Base-by-base conservation (phyloP, 352 stramenopile genomes). In the Phytopythium sindhum region DNA sequence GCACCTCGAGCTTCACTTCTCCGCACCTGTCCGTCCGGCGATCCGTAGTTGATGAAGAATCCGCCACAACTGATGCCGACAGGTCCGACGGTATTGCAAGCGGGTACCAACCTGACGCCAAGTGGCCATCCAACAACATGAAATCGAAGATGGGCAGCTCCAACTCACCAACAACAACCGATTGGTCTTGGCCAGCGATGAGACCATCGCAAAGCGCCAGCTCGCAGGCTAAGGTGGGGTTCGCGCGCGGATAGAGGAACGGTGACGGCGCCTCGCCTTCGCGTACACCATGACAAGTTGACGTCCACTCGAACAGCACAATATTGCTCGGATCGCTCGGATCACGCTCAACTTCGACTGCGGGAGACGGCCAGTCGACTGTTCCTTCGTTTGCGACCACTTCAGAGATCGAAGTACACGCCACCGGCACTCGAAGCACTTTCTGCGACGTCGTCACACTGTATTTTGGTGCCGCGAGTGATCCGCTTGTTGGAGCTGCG, bases 81-180 rank as follows among this genome's bases (percentile, higher is more conserved):
- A 47, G 9, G 41, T 47, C 41, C 23, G 41, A 47, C 4, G 41
- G 41, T 11, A 17, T n/a, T 11, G 28, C 10, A 6, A 69, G 31
- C 8, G 26, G 53, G 41, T 86, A 81, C 74, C 74, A 82, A 14
- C 61, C 66, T 0, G 61, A 65, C 11, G 51, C 51, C 42, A 86
- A 50, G 24, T 84, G 77, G 11, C 77, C 77, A 35, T 80, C 73
- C 28, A 74, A 60, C 8, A 86, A 44, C 9, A 86, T 64, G 39
- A 78, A 84, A 50, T 82, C 74, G 39, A 86, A 83, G 14, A 86
- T 58, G 9, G 74, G 77, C 26, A 84, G 54, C 24, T 81, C 73
- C 31, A 82, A 56, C 31, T 68, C 65, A 2, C 69, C 77, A 2
- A 78, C 4, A 2, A 53, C 31, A 9, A 63, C 23, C 3, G 53